Conservation (phyloP, 2,329 filamentous ascomycete species). For the Alternaria infectoria region DNA sequence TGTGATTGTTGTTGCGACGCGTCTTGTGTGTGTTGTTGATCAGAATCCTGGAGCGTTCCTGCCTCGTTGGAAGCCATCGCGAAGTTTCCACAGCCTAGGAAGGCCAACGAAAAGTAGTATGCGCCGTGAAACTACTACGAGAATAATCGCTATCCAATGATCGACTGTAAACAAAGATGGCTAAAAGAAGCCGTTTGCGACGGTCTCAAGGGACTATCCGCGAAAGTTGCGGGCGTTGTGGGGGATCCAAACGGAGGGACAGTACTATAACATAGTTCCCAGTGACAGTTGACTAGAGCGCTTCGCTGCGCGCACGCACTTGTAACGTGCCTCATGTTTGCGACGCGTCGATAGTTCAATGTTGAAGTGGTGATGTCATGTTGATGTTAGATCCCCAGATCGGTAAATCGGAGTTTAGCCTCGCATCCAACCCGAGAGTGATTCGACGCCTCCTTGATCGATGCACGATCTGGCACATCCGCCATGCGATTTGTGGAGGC, state of each 20-base stretch:
- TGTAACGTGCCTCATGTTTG: constrained; percentile 14
- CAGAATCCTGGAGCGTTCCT: constrained; percentile 40
- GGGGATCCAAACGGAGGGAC: background rate
- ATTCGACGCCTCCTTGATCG: constrained; percentile 11
- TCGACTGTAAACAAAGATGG: background rate
- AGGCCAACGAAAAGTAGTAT: background rate
- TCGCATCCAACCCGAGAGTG: constrained; percentile 20
- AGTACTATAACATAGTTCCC: background rate
- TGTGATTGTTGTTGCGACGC: constrained; percentile 19
- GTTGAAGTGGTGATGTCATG: constrained; percentile 31
- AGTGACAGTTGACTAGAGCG: background rate
- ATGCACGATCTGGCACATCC: constrained; percentile 6
- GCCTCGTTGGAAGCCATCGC: constrained; percentile 41
- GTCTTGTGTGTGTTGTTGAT: constrained; percentile 31
- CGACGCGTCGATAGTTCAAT: constrained; percentile 8
- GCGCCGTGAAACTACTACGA: background rate
- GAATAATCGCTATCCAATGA: background rate
- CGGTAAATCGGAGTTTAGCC: constrained; percentile 9
- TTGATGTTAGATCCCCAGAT: background rate
- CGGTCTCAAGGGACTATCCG: background rate
- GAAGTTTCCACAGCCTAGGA: constrained; percentile 2
- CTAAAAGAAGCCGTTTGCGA: background rate
- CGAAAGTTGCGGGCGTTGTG: constrained; percentile 1
- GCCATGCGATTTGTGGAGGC: constrained; percentile 1
- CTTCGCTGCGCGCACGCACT: constrained; percentile 7